Base-by-base conservation (phyloP, 768 basidiomycete species). In the Pisolithus marmoratus region DNA sequence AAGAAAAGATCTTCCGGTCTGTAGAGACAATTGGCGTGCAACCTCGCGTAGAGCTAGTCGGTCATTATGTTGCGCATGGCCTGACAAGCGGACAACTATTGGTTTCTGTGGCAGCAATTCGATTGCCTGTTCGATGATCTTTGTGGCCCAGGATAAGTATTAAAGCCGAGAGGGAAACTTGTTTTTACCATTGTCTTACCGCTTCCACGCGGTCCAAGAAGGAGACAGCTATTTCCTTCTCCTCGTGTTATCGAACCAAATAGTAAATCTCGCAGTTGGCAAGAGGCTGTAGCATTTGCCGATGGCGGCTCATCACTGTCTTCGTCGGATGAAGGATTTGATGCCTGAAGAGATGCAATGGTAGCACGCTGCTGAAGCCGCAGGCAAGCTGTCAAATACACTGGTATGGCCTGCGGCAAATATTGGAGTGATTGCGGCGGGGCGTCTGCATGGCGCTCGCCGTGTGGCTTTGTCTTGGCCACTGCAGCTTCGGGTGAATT, bases 211-310 rank as follows among this genome's bases (percentile, higher is more conserved):
- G 91, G 85, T 19, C 94, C 94, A 41, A 93, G 74, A 3, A 97
- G 63, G 50, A 96, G 75, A 62, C 94, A 96, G 52, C 93, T 95
- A 56, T 97, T 97, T 3, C 94, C 94, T 72, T 97, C 94, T 9
- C 86, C 87, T 26, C 93, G 79, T 20, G 71, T 70, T 5, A 88
- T 75, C 1, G 90, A 91, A 11, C 93, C 94, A 20, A 69, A 64
- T 5, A 96, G 71, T 20, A 97, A 68, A 44, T 81, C 77, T 1
- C 69, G 61, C 12, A 97, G 65, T 51, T 89, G 82, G 31, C 78
- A 61, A 24, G 75, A 68, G 0, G 87, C 83, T 17, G 71, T 60
- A 2, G 57, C 64, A 60, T 88, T 85, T 5, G 81, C 74, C 2
- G 75, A 66, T 9, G 54, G 53, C 17, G 69, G 68, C 2, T 61